A percentile compares a stretch with the other conserved stretches of the same genome.
phyloP scores from a whole-genome alignment of 495 filamentous ascomycete genomes.

The Rhizodiscina lignyota region DNA sequence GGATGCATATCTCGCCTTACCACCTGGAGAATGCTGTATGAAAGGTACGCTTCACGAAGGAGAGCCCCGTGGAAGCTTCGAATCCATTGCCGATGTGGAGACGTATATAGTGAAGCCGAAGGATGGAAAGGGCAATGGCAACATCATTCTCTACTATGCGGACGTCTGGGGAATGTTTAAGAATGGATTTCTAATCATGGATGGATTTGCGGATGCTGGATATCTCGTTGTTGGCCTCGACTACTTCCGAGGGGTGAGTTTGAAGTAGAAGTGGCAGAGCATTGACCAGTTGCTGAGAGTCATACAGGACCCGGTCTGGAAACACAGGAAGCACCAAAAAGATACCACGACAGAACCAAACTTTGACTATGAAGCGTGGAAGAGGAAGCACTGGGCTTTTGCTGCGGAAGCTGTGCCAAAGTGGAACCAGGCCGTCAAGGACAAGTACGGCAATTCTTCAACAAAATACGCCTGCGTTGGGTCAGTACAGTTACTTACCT shows the following conservation, averaged over 20 bases:
- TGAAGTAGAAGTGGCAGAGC: too few species aligned
- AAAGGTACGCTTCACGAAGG: slow-evolving; percentile 21
- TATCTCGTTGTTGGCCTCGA: slow-evolving; percentile 24
- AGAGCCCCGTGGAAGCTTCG: slow-evolving; percentile 16
- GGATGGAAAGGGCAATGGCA: slow-evolving; percentile 17
- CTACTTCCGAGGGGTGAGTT: slow-evolving; percentile 27
- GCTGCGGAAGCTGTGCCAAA: slow-evolving; percentile 17
- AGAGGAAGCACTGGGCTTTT: slow-evolving; percentile 20
- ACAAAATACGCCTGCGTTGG: slow-evolving; percentile 23
- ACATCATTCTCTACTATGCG: slow-evolving; percentile 26
- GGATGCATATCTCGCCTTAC: slow-evolving; percentile 22
- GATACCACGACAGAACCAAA: slow-evolving; percentile 18
- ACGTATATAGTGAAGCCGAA: slow-evolving; percentile 22
- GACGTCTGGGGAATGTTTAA: slow-evolving; percentile 25
- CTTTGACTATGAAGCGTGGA: slow-evolving; percentile 27
- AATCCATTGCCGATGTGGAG: slow-evolving; percentile 14
- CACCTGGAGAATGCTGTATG: slow-evolving; percentile 19
- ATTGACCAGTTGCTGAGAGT: too few species aligned
- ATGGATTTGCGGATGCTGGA: slow-evolving; percentile 26
- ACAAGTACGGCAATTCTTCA: slow-evolving; percentile 15
- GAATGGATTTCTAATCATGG: slow-evolving; percentile 24
- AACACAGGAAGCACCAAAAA: slow-evolving; percentile 20
- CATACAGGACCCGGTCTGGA: slow-evolving; percentile 26
- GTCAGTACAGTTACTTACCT: too few species aligned
- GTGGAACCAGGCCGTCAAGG: slow-evolving; percentile 19